Base-by-base conservation (phyloP, 176 grass and related monocot genomes). In the Echinochloa phyllopogon region DNA sequence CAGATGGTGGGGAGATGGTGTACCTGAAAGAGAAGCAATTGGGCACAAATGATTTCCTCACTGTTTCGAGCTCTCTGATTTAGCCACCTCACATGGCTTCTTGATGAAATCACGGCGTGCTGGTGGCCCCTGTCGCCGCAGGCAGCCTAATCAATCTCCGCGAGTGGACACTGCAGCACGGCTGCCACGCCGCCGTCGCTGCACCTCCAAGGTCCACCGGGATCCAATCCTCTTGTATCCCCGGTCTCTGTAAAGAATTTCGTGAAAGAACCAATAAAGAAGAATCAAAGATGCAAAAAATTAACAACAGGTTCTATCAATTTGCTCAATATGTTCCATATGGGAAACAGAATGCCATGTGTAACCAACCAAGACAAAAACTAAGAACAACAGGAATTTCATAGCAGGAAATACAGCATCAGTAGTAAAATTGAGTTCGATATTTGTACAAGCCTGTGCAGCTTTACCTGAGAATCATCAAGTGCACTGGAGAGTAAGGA, bases 391-490 rank as follows among this genome's bases (percentile, higher is more conserved):
- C 12, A 74, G 42, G 29, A 71, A 65, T 21, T 21, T 52, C 24
- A 83, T 37, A 62, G 24, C 6, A 67, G 33, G 70, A 62, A 48
- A 53, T 60, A 52, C 9, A 70, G 24, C 5, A 53, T 56, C 11
- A 80, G 6, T 83, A 62, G 18, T 20, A 67, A 51, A 48, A 84
- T n/a, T 20, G 3, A 21, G 79, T 80, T 58, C 55, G 8, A 47
- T 63, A 41, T 42, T 50, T 8, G 14, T 13, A 64, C 15, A 58
- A 4, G 51, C 2, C 10, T 33, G 21, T 49, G 23, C 29, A 42
- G 33, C 44, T 40, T 83, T 88, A 99, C 96, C 96, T 96, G 89
- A 83, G 74, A 94, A 90, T 99, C 96, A 87, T 86, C 82, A 87
- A 96, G 94, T 83, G 96, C 91, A 84, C 76, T 72, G 53, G 61